Evolutionary conservation across 352 stramenopile species (phyloP).

Genomic region (Pythium apleroticum): DNA sequence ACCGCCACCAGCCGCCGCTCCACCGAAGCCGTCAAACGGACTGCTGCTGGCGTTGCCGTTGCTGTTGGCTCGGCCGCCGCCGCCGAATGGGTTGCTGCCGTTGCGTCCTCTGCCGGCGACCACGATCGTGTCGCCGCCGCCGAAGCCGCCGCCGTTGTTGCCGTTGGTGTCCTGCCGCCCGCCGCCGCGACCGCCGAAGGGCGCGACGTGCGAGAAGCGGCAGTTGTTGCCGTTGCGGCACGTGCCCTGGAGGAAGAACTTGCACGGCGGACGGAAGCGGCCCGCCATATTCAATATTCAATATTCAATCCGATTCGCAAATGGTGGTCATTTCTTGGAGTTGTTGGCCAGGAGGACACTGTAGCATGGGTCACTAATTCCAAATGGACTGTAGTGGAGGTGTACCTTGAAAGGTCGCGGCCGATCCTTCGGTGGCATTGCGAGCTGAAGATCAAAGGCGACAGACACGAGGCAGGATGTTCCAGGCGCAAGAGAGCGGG

Average conservation of each 20-base stretch:
- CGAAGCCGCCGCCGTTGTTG: constrained; percentile 11
- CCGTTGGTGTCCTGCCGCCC: constrained; percentile 1
- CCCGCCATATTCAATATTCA: constrained; percentile 20
- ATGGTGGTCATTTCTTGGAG: constrained; percentile 1
- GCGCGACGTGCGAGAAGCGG: constrained; percentile 55
- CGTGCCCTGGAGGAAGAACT: constrained; percentile 68
- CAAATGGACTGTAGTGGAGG: neutral
- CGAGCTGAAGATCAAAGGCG: neutral
- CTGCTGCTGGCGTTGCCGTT: constrained; percentile 5
- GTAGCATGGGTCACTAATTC: constrained; percentile 1
- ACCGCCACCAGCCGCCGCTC: constrained; percentile 3
- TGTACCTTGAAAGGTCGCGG: constrained; percentile 9
- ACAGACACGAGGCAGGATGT: constrained; percentile 36
- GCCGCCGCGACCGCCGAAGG: constrained; percentile 21
- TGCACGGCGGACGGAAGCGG: constrained; percentile 42
- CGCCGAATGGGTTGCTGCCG: constrained; percentile 22
- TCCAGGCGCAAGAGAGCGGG: constrained; percentile 62
- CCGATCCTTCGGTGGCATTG: neutral
- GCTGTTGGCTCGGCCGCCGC: neutral
- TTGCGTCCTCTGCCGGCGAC: constrained; percentile 9
- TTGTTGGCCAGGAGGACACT: neutral
- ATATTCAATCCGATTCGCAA: neutral
- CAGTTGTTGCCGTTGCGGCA: constrained; percentile 73
- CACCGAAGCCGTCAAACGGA: constrained; percentile 1
- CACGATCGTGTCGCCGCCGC: constrained; percentile 21